Evolutionary conservation across 331 rosid species (phyloP), one percentile per base, ranked within the genome.

Genomic region (Malus hybrid): DNA sequence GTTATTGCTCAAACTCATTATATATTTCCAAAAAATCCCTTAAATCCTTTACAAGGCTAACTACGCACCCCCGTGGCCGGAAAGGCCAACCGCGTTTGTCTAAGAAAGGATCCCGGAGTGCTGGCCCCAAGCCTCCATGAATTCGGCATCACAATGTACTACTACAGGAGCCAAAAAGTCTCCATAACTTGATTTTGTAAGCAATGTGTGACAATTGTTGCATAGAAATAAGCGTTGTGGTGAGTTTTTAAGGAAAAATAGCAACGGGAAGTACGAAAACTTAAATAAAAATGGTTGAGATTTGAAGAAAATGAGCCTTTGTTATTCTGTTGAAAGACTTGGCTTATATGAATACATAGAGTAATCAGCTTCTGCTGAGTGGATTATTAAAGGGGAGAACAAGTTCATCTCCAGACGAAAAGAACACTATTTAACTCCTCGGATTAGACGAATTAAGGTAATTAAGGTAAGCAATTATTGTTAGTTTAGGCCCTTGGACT

Each of bases 331-430:
- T 52, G 22, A 52, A 52, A 18, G 57, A 52, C 57, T 52, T 18
- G 20, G 57, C 48, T 42, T 42, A 42, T 16, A 18, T 52, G 22
- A 52, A 52, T 52, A 52, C 57, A 18, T 52, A 18, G 56, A 50
- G 48, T 16, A 6, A 50, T 50, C n/a, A 50, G n/a, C 56, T 50
- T 50, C 56, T 6, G 56, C 19, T 2, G 57, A 52, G 57, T 52
- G 20, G 20, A 52, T 52, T 52, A 52, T 59, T 59, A 48, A 69
- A 69, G 65, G 81, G 99, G 99, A 94, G 99, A 94, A 92, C 93
- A 94, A 94, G 99, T 71, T 83, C 87, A 89, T 94, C 98, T 92
- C 97, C 92, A 80, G 65, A 79, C 81, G 90, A 80, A 77, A 48
- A 42, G 1, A 50, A 6, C 39, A 57, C 67, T 24, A 39, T 34